phyloP scores from a whole-genome alignment of 768 basidiomycete genomes.

The Macrolepiota fuliginosa region DNA sequence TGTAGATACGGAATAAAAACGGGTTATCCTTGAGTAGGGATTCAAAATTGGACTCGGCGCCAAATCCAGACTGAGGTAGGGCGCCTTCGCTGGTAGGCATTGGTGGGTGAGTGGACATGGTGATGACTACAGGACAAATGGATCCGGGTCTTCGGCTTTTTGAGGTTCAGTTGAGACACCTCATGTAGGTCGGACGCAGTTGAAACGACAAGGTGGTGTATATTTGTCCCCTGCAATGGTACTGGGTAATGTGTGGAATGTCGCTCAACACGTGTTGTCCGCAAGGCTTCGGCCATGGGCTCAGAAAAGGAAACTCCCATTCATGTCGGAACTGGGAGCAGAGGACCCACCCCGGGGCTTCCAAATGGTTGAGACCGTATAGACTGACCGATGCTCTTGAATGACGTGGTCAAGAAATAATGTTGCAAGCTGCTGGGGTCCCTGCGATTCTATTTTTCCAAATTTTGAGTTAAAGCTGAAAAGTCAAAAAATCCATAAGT shows the following conservation, averaged over 20 bases:
- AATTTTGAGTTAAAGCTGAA: too few relatives aligned
- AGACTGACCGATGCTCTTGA: neutral
- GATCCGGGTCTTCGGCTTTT: constrained; percentile 7
- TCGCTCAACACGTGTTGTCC: constrained; percentile 31
- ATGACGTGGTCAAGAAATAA: neutral
- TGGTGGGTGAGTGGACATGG: constrained; percentile 26
- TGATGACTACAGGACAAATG: neutral
- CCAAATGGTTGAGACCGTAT: neutral
- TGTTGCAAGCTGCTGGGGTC: too few relatives aligned
- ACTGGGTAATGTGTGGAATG: constrained; percentile 4
- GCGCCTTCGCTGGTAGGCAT: constrained; percentile 24
- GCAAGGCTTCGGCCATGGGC: neutral
- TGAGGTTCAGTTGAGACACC: constrained; percentile 19
- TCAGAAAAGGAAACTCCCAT: constrained; percentile 4
- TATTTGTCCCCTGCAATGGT: neutral
- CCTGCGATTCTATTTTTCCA: too few relatives aligned
- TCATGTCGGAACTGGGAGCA: neutral
- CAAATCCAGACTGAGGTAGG: constrained; percentile 76
- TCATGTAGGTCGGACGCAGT: constrained; percentile 30
- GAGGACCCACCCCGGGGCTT: neutral
- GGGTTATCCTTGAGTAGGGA: constrained; percentile 60
- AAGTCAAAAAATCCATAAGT: too few relatives aligned
- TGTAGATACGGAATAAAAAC: constrained; percentile 80
- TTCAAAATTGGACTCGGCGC: constrained; percentile 59
- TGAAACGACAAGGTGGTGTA: constrained; percentile 23